Evolutionary conservation across 164 flowering plant genomes (phyloP), one percentile per base, ranked within the genome.

Genomic region (Kalanchoe fedtschenkoi): DNA sequence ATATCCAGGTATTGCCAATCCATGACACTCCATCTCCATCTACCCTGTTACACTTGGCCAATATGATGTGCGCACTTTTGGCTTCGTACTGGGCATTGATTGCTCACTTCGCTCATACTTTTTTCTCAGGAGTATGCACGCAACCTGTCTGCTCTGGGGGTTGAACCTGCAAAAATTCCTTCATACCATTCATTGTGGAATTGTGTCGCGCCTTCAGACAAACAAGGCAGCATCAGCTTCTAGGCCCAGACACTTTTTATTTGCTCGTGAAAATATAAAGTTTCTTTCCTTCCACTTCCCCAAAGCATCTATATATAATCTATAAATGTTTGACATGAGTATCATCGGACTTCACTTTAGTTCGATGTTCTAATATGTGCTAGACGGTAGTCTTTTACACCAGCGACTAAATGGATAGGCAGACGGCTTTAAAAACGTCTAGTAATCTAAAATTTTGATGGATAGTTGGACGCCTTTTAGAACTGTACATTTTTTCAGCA

Each of bases 201-300:
- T 57, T 88, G 86, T 64, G 96, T 93, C 59, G 92, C 98, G n/a
- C 97, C 98, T 68, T 28, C 77, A 15, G 87, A 87, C 62, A 74
- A 68, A 76, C 80, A 80, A 69, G 69, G 37, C 51, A 34, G 42
- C 6, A 80, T 85, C 34, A 72, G 54, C 22, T 73, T 82, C 41
- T 85, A 77, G 69, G 65, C 33, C 29, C 37, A 57, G 35, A 51
- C 10, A 47, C 10, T 19, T 47, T 47, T 47, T 15, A n/a, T n/a
- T n/a, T n/a, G 29, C 24, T 51, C 28, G 28, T 21, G 56, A 11
- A n/a, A n/a, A n/a, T n/a, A n/a, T n/a, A n/a, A n/a, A n/a, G n/a
- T n/a, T n/a, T 17, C 10, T 5, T 51, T 51, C 8, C 21, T 19
- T 11, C 24, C 24, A 46, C 17, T 37, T 9, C 13, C 39, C 8